Conservation (phyloP, 495 filamentous ascomycete species). For the Podospora appendiculata region DNA sequence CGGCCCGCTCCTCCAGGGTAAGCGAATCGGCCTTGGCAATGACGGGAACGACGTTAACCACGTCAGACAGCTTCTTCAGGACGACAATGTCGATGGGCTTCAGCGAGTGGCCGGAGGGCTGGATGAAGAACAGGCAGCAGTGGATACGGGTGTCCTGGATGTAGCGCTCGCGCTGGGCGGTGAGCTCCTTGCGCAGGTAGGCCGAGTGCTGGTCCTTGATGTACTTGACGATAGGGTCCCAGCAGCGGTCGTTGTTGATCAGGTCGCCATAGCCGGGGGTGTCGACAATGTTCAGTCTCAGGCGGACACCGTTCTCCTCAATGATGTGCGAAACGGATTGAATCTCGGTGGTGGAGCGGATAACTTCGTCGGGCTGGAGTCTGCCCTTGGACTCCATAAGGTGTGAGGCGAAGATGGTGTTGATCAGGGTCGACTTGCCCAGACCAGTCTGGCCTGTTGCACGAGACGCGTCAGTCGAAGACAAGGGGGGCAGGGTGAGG, state of each 20-base stretch:
- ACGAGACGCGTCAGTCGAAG: conserved; percentile 30
- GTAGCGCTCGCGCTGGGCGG: conserved; percentile 98
- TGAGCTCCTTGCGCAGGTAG: conserved; percentile 98
- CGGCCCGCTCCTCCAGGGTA: conserved; percentile 88
- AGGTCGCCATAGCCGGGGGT: conserved; percentile 97
- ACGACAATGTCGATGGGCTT: conserved; percentile 99
- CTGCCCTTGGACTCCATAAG: conserved; percentile 98
- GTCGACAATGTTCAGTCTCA: conserved; percentile 94
- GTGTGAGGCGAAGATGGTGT: conserved; percentile 99
- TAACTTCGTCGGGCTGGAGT: conserved; percentile 80
- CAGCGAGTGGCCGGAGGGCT: conserved; percentile 91
- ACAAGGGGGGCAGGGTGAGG: neutral
- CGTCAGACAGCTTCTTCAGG: conserved; percentile 96
- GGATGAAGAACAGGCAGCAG: conserved; percentile 99
- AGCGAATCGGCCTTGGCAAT: conserved; percentile 98
- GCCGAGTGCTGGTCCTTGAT: conserved; percentile 99
- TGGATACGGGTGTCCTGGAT: conserved; percentile 99
- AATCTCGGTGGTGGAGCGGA: conserved; percentile 95
- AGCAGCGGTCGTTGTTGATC: conserved; percentile 99
- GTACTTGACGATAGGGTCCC: conserved; percentile 99
- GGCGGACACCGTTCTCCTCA: conserved; percentile 97
- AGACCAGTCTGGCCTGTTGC: conserved; percentile 88
- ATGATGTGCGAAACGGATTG: conserved; percentile 97
- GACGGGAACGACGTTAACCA: conserved; percentile 97
- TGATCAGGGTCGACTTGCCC: conserved; percentile 97